Percentiles rank a stretch among this genome's conserved stretches.
Conservation (phyloP, 495 filamentous ascomycete species). For the Achaetomiella virescens region DNA sequence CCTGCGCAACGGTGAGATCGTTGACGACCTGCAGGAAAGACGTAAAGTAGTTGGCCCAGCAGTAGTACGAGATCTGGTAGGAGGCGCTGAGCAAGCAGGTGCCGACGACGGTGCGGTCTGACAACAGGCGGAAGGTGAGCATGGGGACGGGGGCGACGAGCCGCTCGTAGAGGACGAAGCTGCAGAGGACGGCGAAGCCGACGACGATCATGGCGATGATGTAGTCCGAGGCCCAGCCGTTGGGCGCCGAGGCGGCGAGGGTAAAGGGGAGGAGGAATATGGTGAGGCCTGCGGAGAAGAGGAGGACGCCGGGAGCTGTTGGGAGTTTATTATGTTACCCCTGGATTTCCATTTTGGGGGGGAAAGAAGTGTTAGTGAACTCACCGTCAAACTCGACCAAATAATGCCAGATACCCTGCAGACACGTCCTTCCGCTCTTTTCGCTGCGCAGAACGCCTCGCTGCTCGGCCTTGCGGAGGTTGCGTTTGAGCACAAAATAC, state of each 20-base stretch:
- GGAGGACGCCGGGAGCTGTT: conserved; percentile 43
- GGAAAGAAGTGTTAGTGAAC: not conserved
- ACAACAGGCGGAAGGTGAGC: conserved; percentile 50
- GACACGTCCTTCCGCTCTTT: conserved; percentile 37
- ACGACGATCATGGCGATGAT: conserved; percentile 55
- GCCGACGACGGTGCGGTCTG: conserved; percentile 54
- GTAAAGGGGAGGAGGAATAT: conserved; percentile 59
- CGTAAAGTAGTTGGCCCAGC: conserved; percentile 50
- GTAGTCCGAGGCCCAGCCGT: conserved; percentile 43
- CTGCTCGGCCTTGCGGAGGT: conserved; percentile 46
- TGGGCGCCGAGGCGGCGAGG: conserved; percentile 38
- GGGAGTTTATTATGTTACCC: not conserved
- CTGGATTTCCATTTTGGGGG: not conserved
- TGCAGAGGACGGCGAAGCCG: conserved; percentile 47
- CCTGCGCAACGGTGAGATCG: conserved; percentile 40
- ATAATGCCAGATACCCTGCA: conserved; percentile 45
- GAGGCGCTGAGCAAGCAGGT: conserved; percentile 46
- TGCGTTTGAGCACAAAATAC: conserved; percentile 39
- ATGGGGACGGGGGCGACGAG: conserved; percentile 49
- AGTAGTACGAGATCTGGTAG: conserved; percentile 54
- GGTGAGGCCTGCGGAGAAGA: conserved; percentile 49
- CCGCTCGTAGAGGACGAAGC: conserved; percentile 51
- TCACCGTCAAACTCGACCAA: conserved; percentile 50
- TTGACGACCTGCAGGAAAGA: conserved; percentile 57
- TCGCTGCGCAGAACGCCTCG: conserved; percentile 21